A percentile compares a stretch with the other conserved stretches of the same genome.
These are phyloP conservation scores for Sarcocystis neurona DNA, from an alignment of 169 alveolate genomes.

Conservation along the genomic window DNA sequence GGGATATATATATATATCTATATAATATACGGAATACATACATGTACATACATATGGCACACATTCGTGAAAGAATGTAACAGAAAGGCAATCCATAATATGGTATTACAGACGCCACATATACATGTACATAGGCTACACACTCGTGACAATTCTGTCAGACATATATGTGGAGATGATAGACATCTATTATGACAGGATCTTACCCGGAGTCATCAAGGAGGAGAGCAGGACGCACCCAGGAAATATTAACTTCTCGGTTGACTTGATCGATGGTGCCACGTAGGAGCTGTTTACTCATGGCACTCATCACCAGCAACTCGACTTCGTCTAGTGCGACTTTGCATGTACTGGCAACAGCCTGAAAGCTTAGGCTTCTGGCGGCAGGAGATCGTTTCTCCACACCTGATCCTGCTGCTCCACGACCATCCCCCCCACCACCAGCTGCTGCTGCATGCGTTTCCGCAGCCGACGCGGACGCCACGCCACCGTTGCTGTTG, in stretches of 20 bases:
- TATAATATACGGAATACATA: too few species aligned
- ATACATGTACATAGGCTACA: too few species aligned
- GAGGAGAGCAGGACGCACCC: slow-evolving; percentile 51
- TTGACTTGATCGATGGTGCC: slow-evolving; percentile 36
- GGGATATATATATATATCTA: too few species aligned
- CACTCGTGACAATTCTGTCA: too few species aligned
- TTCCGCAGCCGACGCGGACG: not conserved
- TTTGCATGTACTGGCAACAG: slow-evolving; percentile 34
- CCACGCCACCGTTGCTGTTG: not conserved
- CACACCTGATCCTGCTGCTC: too few species aligned
- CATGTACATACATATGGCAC: too few species aligned
- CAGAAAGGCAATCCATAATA: too few species aligned
- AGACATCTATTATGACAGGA: not conserved
- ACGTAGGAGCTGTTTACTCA: slow-evolving; percentile 21
- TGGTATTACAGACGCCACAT: too few species aligned
- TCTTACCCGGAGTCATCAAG: slow-evolving; percentile 32
- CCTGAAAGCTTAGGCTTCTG: slow-evolving; percentile 25
- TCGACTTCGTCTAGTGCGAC: slow-evolving; percentile 29
- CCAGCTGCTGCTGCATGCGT: slow-evolving; percentile 20
- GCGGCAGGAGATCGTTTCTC: slow-evolving; percentile 16
- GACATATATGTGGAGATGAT: too few species aligned
- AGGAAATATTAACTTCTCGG: not conserved
- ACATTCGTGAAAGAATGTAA: too few species aligned
- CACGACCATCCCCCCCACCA: not conserved
- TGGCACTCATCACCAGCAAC: slow-evolving; percentile 18